phyloP scores from a whole-genome alignment of 2,329 filamentous ascomycete genomes.

The Nigrospora oryzae region DNA sequence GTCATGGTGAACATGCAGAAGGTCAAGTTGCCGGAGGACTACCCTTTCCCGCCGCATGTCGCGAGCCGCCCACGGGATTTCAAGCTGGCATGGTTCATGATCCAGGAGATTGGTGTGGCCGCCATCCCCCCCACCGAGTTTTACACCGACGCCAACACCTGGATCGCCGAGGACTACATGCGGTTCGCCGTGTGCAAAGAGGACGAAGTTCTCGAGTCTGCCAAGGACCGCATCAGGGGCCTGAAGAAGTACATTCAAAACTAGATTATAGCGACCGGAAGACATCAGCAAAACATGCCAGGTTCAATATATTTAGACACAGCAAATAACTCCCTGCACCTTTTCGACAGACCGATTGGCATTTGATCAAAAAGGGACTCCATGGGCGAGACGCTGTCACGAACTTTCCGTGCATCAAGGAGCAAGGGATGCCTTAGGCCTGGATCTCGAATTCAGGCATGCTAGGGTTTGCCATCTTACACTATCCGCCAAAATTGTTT shows the following conservation, averaged over 20 bases:
- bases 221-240: constrained; percentile 66
- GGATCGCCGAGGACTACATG: constrained; percentile 86
- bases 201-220: constrained; percentile 72
- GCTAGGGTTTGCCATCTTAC: too few relatives aligned
- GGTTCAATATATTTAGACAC: too few relatives aligned
- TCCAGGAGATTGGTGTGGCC: constrained; percentile 91
- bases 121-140: constrained; percentile 97
- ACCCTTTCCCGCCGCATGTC: constrained; percentile 85
- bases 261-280: not conserved
- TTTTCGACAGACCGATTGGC: too few relatives aligned
- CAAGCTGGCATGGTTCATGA: constrained; percentile 91
- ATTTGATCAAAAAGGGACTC: too few relatives aligned
- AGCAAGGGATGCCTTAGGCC: too few relatives aligned
- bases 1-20: constrained; percentile 89
- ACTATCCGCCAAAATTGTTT: too few relatives aligned
- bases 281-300: too few relatives aligned
- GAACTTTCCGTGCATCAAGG: too few relatives aligned
- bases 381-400: too few relatives aligned
- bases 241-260: constrained; percentile 59
- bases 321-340: too few relatives aligned
- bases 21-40: constrained; percentile 74
- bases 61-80: constrained; percentile 83
- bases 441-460: too few relatives aligned
- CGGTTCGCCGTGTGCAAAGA: constrained; percentile 96
- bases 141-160: constrained; percentile 76